Evolutionary conservation across 495 filamentous ascomycete genomes (phyloP), one percentile per base, ranked within the genome.

Genomic region (Durotheca rogersii): DNA sequence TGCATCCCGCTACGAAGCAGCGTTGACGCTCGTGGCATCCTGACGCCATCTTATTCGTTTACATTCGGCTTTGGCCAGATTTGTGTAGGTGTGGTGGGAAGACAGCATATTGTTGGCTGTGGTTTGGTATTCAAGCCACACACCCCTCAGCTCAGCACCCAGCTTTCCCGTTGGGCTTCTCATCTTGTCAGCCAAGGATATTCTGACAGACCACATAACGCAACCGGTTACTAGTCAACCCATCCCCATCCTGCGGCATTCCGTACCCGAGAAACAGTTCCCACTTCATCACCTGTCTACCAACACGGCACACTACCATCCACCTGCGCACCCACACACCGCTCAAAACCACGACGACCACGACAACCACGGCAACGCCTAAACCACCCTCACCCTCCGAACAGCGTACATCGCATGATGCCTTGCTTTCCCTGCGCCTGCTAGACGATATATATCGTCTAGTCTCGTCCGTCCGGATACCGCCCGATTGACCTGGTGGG

Each of bases 21-120:
- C 47, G 47, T 41, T 53, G 42, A 53, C 51, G 40, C 72, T 64
- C 73, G 72, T 74, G 73, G 69, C 41, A 56, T 46, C 32, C 64
- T 59, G 41, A 61, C 58, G 64, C 41, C 51, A 52, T 70, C 63
- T 60, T 50, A 76, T 76, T 76, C 71, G 73, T 64, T 68, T 58
- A 48, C 40, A 12, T 27, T 27, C 23, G 38, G 29, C 18, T n/a
- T n/a, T 51, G 30, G 35, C 30, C 46, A 20, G 23, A 4, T 4
- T 27, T 4, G 1, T 33, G 31, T 51, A 16, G 46, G 43, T 48
- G 43, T 54, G 40, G 49, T 58, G 40, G 55, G 43, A 39, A 27
- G 4, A 19, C 35, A 11, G 18, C 19, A 9, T n/a, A n/a, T n/a
- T n/a, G n/a, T n/a, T n/a, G n/a, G n/a, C n/a, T n/a, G n/a, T n/a